Conservation (phyloP, 1,284 basidiomycete genomes). For the Trametes sp. region DNA sequence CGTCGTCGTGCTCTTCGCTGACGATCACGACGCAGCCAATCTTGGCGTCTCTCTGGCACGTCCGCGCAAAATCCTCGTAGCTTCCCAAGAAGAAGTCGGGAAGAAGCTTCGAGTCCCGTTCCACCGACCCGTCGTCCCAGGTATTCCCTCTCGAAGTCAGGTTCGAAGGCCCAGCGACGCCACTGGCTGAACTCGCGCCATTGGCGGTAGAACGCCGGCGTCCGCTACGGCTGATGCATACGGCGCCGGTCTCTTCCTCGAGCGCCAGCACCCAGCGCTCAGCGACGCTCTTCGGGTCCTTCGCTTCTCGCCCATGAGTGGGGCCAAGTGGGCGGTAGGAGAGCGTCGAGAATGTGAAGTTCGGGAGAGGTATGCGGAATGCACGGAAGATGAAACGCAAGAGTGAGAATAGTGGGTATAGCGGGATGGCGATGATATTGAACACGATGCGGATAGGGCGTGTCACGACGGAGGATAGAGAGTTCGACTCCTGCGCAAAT, state of each 20-base stretch:
- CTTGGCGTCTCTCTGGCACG: constrained; percentile 73
- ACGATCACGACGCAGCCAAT: constrained; percentile 88
- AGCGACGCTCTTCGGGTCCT: constrained; percentile 53
- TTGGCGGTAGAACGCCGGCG: constrained; percentile 32
- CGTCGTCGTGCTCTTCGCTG: constrained; percentile 91
- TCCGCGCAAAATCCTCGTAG: constrained; percentile 84
- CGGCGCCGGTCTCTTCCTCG: constrained; percentile 82
- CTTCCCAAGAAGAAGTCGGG: constrained; percentile 84
- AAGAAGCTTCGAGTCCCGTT: constrained; percentile 56
- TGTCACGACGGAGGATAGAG: constrained; percentile 24
- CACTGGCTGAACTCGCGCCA: constrained; percentile 36
- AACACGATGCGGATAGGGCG: constrained; percentile 40
- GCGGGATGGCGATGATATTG: constrained; percentile 44
- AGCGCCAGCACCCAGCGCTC: constrained; percentile 80
- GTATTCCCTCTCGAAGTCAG: constrained; percentile 39
- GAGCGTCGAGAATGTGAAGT: constrained; percentile 46
- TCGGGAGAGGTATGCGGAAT: constrained; percentile 45
- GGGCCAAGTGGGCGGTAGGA: constrained; percentile 51
- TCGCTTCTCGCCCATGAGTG: constrained; percentile 46
- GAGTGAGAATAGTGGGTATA: constrained; percentile 41
- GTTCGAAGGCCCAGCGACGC: constrained; percentile 52
- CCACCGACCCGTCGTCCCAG: constrained; percentile 30
- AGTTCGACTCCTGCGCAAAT: constrained; percentile 20
- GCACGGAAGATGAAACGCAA: constrained; percentile 45
- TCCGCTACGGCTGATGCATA: constrained; percentile 49